Evolutionary conservation across 495 filamentous ascomycete species (phyloP), one percentile per base, ranked within the genome.

Genomic region (Pyronema domesticum): DNA sequence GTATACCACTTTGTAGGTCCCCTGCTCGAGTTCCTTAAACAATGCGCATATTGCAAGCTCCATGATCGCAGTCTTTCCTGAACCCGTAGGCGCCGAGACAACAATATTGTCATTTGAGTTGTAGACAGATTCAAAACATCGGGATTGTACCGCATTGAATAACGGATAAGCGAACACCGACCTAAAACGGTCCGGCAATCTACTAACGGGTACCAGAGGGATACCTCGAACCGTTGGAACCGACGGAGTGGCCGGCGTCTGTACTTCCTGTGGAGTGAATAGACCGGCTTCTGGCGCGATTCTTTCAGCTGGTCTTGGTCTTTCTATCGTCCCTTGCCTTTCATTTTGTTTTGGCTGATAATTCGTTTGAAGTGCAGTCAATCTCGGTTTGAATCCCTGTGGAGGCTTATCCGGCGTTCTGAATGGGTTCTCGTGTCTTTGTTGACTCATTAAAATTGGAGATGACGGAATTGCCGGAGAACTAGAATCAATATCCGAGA

Each of bases 81-180:
- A 89, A 9, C 89, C 89, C 0, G 91, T 98, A 0, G 91, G 91
- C 13, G 91, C 83, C 6, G 89, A 80, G 19, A 96, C 72, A 0
- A 96, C 86, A 7, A 95, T 68, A 57, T 96, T 98, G 65, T 93
- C 80, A 59, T 81, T 76, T 6, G 76, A 76, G 3, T 75, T 69
- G 67, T 87, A 96, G 1, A 86, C 75, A 0, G 76, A 59, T 0
- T 76, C 61, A 57, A 93, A 96, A 58, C 83, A 91, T 63, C 82
- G 88, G 0, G 89, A 95, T 63, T 98, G 91, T 0, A 95, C 76
- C 11, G 84, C 87, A 57, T 98, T 98, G 70, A 98, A 89, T 0
- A 89, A 63, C 0, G 80, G 78, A 59, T 85, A 94, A 6, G 78
- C 74, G 62, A 95, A 98, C 3, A 95, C 67, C 3, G 77, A 69